Evolutionary conservation across 176 grass and related monocot genomes (phyloP), one percentile per base, ranked within the genome.

Genomic region (Eleusine indica): DNA sequence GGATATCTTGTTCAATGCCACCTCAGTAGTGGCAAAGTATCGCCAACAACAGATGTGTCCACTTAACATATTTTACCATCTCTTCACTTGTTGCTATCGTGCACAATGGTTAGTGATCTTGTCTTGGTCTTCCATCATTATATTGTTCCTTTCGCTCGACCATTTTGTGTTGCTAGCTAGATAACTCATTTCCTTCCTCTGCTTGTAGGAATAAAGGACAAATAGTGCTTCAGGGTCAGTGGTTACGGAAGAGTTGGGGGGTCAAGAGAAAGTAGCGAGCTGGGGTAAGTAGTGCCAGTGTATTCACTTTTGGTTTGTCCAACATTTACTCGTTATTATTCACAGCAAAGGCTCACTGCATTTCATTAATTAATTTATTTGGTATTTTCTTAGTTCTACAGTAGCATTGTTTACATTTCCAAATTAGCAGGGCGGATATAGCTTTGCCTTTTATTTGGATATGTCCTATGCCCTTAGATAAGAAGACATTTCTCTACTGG

Each of bases 191-290:
- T 30, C 5, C 12, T 18, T 21, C 19, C 22, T 78, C 53, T 71
- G 18, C 8, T 4, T 77, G 19, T 62, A 85, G 83, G 83, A 85
- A 78, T 53, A 85, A 85, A 37, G 83, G 83, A 37, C 74, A 32
- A 21, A 68, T 68, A 47, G 16, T 0, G 2, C 49, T 70, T 49
- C 66, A 39, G 4, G 12, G 2, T 2, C 3, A 25, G 25, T 25
- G 25, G 25, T 25, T 58, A 29, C 21, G 0, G 0, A 6, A 61
- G 19, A 39, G 1, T 5, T 85, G 54, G 83, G 13, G 9, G 21
- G 75, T 63, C 21, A 85, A 72, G 56, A 4, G 42, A 72, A 85
- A 72, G 54, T 72, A 75, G 42, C 14, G 83, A 52, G 6, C 1
- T 12, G 83, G 75, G 75, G 67, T 86, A 64, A 79, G 56, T 65